Evolutionary conservation across 257 asterid species (phyloP), one percentile per base, ranked within the genome.

Genomic region (Solanum dulcamara): DNA sequence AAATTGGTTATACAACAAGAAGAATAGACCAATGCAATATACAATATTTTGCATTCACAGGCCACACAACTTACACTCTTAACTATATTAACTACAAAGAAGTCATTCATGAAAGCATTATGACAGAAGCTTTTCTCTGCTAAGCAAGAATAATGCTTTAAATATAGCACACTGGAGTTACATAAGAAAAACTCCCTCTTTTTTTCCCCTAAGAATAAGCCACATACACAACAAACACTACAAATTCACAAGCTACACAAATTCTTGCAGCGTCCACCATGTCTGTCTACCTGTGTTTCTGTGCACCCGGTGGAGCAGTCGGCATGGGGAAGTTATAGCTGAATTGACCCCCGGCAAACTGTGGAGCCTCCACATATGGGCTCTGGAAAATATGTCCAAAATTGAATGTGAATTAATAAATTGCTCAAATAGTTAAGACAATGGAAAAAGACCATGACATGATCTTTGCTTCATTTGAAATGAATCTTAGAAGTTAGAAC

Each of bases 291-390:
- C 85, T 87, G 84, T 89, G 94, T 86, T 90, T 93, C 86, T 91
- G 94, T 80, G 96, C 95, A 85, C 98, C 99, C 1, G 94, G 98
- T 37, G 98, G 99, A 70, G 98, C 99, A 68, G 96, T 90, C 84
- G 98, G 99, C 96, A 90, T 91, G 51, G 99, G 99, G 70, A 95
- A 93, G 87, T 87, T 90, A 86, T 81, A 88, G 75, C 81, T 90
- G 86, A 75, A 87, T 80, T 88, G 87, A 53, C 88, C 89, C 83
- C 94, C 95, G 48, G 86, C 88, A 26, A 89, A 88, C 68, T 89
- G 96, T 53, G 98, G 98, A 84, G 97, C 91, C 89, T 95, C 99
- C 95, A 96, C 98, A 7, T 96, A 96, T 9, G 98, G 98, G 90
- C 94, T 96, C 99, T 96, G 95, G 7, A 85, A 86, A 66, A 37